Evolutionary conservation across 2,329 filamentous ascomycete genomes (phyloP), one percentile per base, ranked within the genome.

Genomic region (Arachnopeziza araneosa): DNA sequence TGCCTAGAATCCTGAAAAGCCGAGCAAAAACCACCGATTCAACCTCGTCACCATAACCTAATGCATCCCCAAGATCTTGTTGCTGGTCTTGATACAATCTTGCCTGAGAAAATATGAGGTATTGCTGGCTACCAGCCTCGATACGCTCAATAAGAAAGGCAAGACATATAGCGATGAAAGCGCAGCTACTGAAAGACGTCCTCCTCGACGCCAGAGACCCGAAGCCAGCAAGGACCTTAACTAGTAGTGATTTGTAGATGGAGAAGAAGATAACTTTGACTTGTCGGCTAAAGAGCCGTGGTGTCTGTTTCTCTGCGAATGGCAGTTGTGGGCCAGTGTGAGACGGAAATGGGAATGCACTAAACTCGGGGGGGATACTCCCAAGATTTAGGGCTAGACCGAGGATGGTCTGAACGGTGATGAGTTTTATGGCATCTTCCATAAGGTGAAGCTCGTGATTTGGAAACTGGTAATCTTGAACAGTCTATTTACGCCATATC

Each of bases 321-420:
- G 30, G 30, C 7, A 32, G 30, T 7, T 7, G 30, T 7, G 26
- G n/a, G 17, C 26, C 22, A 22, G 17, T 21, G 22, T 44, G 54
- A 26, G 26, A 36, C 30, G 2, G 54, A 36, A 7, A 55, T 44
- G 22, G 6, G 5, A n/a, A 22, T 21, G 19, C 44, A 21, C 17
- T 22, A 23, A 32, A 32, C 14, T 32, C 30, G 7, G 30, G 30
- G 30, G 14, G 30, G 7, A 14, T 32, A 14, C 14, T 32, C 14
- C 14, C 7, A 32, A 32, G 30, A 14, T 7, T 32, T 14, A 53
- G 56, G 14, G 50, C 50, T 48, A 26, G 21, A 22, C 14, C 8
- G n/a, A 58, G 51, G 12, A 58, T 24, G n/a, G n/a, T 54, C n/a
- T 58, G 30, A 24, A 53, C 54, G 26, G 36, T 22, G 51, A 58